These are phyloP conservation scores for Diophrys sp. DNA, from an alignment of 73 alveolate species.

Conservation along the genomic window DNA sequence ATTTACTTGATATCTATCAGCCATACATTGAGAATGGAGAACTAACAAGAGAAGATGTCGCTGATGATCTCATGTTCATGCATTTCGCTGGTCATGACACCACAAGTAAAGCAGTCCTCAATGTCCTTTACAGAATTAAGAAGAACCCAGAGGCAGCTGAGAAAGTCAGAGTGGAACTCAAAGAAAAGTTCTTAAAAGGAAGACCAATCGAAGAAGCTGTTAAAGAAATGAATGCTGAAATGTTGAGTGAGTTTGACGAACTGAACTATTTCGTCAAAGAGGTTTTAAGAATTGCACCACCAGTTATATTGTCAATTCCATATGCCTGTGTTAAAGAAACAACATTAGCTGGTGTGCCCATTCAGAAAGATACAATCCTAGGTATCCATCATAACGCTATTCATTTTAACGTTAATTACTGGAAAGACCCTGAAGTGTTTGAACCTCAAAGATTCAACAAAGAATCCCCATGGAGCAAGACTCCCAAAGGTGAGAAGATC, in stretches of 20 bases:
- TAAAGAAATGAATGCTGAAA: too few species aligned
- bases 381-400: background rate
- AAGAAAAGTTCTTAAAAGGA: too few species aligned
- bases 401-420: background rate
- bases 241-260: background rate
- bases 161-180: slow-evolving; percentile 2
- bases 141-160: slow-evolving; percentile 7
- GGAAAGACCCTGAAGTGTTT: background rate
- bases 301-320: background rate
- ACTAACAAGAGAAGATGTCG: too few species aligned
- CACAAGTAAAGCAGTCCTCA: slow-evolving; percentile 16
- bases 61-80: too few species aligned
- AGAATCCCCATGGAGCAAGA: background rate
- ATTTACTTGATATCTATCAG: too few species aligned
- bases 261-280: slow-evolving; percentile 13
- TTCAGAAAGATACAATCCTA: background rate
- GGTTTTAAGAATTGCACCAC: slow-evolving; percentile 10
- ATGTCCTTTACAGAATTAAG: slow-evolving; percentile 10
- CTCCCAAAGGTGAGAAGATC: background rate
- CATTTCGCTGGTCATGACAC: slow-evolving; percentile 30
- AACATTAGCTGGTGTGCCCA: background rate
- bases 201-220: too few species aligned
- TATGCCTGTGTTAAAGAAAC: background rate
- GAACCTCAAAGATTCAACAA: slow-evolving; percentile 6
- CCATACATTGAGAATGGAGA: too few species aligned